Evolutionary conservation across 1,284 basidiomycete genomes (phyloP), one percentile per base, ranked within the genome.

Genomic region (Ganoderma lingzhi): DNA sequence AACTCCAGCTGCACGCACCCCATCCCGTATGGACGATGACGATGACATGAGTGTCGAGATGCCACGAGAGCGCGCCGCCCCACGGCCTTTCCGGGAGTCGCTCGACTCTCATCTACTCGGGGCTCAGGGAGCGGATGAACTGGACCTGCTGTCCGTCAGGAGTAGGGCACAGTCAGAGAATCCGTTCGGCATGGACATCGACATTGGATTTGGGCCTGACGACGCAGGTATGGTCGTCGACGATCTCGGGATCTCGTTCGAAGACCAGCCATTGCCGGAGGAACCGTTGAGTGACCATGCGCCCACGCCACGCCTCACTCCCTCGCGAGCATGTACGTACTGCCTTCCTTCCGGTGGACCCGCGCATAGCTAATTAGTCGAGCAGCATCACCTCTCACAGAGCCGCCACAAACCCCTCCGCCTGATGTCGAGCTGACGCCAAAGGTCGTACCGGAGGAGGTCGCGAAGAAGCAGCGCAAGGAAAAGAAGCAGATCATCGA

Each of bases 401-500:
- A 92, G 68, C 84, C 86, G 53, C 93, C 93, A 15, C 81, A 82
- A 48, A 93, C 93, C 1, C 93, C 93, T 55, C 90, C 89, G 1
- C 87, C 87, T 12, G 85, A 85, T 19, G 76, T 83, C 6, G 76
- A 81, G 61, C 75, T 90, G 59, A 86, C 87, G 3, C 86, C 88
- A 8, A 85, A 82, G 3, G 87, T 84, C 0, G 86, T 85, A 19
- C 82, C 82, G 0, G 76, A 78, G 66, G 74, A 74, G 12, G 74
- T 65, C 3, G 78, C 76, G 59, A 77, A 75, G 74, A 76, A 86
- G 65, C 59, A 61, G n/a, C 88, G 84, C 64, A 90, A 89, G 74
- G 88, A 91, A 75, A 92, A 90, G 84, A 94, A 91, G 77, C 92
- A 92, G 75, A 93, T 95, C 70, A 91, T 94, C 67, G 91, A 97